Evolutionary conservation across 495 filamentous ascomycete genomes (phyloP), one percentile per base, ranked within the genome.

Genomic region (Aspergillus haitiensis): DNA sequence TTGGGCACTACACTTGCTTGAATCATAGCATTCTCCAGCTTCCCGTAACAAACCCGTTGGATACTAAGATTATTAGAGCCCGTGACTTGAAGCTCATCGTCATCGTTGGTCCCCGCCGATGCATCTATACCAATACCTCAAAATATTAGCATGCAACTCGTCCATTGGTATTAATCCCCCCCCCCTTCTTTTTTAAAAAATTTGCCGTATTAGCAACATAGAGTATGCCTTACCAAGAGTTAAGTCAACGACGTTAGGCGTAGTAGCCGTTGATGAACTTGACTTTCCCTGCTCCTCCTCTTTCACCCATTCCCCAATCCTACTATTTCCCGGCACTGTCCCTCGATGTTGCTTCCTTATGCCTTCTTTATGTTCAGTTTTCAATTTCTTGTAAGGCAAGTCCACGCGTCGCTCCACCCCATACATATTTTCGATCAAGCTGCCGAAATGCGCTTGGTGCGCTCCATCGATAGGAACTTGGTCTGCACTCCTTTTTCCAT

Each of bases 21-120:
- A 57, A 96, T 75, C 52, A 74, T 86, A 5, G 87, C 86, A 16
- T 80, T 78, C 39, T 91, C 84, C 16, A 97, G 67, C 69, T 86
- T 87, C 7, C 94, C 94, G 68, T 90, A 92, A 73, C 94, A 97
- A 31, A 97, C 88, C 64, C 91, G 86, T 64, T 87, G 81, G 16
- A 59, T 55, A 55, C 75, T 75, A 57, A 80, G 66, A 55, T 80
- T 70, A 16, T 73, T 72, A 0, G 72, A 76, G 1, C 77, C 76
- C 1, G 74, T 80, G 45, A 78, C 73, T 62, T 75, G 71, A 5
- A 78, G 35, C 12, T 80, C 77, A 40, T 79, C 77, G 32, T 78
- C 75, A n/a, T 75, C 72, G 40, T 67, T 69, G 32, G 66, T 55
- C 40, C 54, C 55, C 7, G 54, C 52, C 1, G 62, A 59, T 12